Evolutionary conservation across 352 stramenopile species (phyloP), one percentile per base, ranked within the genome.

Genomic region (Pythium aristosporum): DNA sequence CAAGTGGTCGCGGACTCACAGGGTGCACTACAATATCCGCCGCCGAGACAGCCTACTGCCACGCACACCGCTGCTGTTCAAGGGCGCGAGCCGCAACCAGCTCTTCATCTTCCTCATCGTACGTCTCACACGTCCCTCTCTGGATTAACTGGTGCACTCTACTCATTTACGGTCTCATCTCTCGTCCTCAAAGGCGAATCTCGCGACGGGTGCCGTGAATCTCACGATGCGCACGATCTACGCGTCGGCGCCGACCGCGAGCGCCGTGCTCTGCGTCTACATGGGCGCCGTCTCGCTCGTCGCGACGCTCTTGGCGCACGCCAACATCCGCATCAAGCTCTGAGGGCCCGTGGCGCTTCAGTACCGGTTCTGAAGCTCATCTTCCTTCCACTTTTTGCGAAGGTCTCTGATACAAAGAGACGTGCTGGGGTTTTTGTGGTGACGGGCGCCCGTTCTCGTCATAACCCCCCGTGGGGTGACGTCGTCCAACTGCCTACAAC

Each of bases 31-130:
- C n/a, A n/a, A n/a, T 52, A 30, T 30, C 25, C 25, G 16, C 16
- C 20, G n/a, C 32, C 10, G 2, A 16, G 8, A 16, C 53, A 94
- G 84, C 46, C 79, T 93, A 55, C 63, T 88, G 7, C 79, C 86
- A 5, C 75, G 79, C 36, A 80, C 79, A 18, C 84, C 85, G 15
- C 51, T 91, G 23, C 62, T 95, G 7, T 95, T 82, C 61, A 67
- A 78, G 25, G 86, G 86, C 63, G 74, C 91, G 47, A 92, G 86
- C 55, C 80, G 77, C 69, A 95, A 92, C 72, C 85, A 93, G 68
- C 77, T 95, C 57, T 92, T 93, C 57, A 65, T 93, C 54, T 95
- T 95, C 54, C 69, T 95, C 55, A 61, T 91, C 61, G 84, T 92
- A 74, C 39, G 73, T 67, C 1, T 48, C 37, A 3, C 43, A n/a